These are phyloP conservation scores for Rubus idaeus DNA, from an alignment of 306 rosid species.

Conservation along the genomic window DNA sequence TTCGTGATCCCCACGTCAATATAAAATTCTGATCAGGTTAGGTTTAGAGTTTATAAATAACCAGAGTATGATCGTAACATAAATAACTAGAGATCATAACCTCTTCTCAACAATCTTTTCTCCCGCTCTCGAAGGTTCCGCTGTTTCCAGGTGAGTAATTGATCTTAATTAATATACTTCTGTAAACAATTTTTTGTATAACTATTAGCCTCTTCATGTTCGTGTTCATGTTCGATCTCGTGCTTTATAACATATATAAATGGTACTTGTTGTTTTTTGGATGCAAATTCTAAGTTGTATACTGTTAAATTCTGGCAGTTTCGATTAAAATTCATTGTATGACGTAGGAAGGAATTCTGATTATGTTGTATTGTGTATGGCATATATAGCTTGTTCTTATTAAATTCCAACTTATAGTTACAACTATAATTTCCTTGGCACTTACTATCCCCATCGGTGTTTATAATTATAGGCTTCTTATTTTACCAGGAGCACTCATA, in stretches of 20 bases:
- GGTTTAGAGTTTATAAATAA: not conserved
- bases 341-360: not conserved
- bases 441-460: too few species aligned
- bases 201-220: not conserved
- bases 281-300: not conserved
- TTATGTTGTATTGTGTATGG: too few species aligned
- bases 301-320: too few species aligned
- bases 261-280: too few species aligned
- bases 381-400: too few species aligned
- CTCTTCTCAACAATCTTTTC: not conserved
- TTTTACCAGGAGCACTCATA: not conserved
- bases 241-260: too few species aligned
- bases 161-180: not conserved
- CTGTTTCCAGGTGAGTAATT: not conserved
- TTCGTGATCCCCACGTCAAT: not conserved
- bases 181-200: not conserved
- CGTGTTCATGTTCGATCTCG: not conserved
- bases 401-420: too few species aligned
- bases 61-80: not conserved
- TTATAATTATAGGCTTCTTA: too few species aligned
- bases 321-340: too few species aligned
- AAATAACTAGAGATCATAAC: too few species aligned
- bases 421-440: too few species aligned
- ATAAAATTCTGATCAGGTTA: not conserved
- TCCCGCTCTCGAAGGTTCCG: not conserved